Evolutionary conservation across 345 rosid genomes (phyloP), one percentile per base, ranked within the genome.

Genomic region (Litchi chinensis): DNA sequence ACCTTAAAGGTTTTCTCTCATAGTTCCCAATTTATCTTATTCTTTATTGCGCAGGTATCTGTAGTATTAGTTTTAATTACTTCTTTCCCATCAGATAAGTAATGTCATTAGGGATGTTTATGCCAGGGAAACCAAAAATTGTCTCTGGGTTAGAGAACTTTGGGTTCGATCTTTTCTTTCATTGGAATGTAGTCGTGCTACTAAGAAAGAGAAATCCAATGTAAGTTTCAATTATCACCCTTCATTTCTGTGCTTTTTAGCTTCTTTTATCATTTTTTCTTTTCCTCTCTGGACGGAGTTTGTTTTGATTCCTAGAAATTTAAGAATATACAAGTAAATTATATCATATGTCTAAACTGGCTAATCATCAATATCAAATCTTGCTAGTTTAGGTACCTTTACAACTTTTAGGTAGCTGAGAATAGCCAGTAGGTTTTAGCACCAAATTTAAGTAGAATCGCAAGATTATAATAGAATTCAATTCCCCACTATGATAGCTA

Each of bases 61-160:
- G 39, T 52, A 70, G 19, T 32, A 8, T 4, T 12, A 62, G 56
- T 66, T 19, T 67, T 70, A 59, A 73, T 44, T 52, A 41, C 60
- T 70, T 16, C 32, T 81, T 63, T 59, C 52, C 65, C 71, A 70
- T 77, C 87, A 93, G 99, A 92, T 82, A 18, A 97, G 97, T 77
- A 88, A 86, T 77, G 83, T 90, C 81, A 87, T 91, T 67, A 90
- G 72, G 46, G 89, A 89, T 87, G 90, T 89, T 70, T 91, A 93
- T 82, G 84, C 87, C 56, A 92, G 99, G 86, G 98, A 95, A 67
- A 87, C 90, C 65, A 91, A 83, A 86, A 94, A 88, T 79, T 94
- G 97, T 78, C 90, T 97, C 22, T 94, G 99, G 97, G 87, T 90
- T 76, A 97, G 93, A 72, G 91, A 90, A 79, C 92, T 94, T 71